phyloP scores from a whole-genome alignment of 768 basidiomycete genomes.

The Trametes meyenii region DNA sequence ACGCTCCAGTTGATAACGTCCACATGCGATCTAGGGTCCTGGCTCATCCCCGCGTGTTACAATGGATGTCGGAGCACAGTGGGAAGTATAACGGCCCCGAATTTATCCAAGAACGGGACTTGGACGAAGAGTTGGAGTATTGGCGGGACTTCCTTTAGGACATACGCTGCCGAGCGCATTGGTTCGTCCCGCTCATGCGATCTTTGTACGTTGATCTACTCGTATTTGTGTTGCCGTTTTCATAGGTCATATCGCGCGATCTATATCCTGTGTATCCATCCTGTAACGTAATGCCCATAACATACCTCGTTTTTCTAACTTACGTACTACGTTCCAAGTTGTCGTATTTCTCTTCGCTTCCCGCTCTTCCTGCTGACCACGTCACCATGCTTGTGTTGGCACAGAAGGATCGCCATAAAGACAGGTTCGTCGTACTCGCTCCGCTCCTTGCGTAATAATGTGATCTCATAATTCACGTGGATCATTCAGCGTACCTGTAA shows the following conservation, averaged over 20 bases:
- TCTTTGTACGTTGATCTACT: not conserved
- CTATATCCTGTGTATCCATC: not conserved
- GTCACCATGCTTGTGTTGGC: too few species aligned
- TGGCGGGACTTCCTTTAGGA: conserved; percentile 13
- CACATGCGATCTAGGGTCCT: conserved; percentile 47
- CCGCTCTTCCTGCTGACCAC: too few species aligned
- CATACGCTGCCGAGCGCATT: not conserved
- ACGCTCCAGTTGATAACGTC: not conserved
- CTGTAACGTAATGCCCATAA: not conserved
- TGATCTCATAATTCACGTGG: too few species aligned
- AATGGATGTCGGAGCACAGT: conserved; percentile 49
- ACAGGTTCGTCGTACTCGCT: too few species aligned
- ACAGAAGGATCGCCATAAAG: too few species aligned
- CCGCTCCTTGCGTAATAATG: too few species aligned
- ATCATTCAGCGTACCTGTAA: too few species aligned
- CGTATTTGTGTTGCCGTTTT: not conserved
- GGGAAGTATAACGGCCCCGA: conserved; percentile 19
- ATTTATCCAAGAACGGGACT: conserved; percentile 33
- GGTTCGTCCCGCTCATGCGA: not conserved
- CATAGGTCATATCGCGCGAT: not conserved
- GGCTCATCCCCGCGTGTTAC: conserved; percentile 64
- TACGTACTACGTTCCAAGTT: too few species aligned
- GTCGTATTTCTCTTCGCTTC: too few species aligned
- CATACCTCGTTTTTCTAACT: not conserved
- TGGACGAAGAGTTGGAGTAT: conserved; percentile 29